These are phyloP conservation scores for Arachnopeziza araneosa DNA, from an alignment of 2,329 filamentous ascomycete species.

Conservation along the genomic window DNA sequence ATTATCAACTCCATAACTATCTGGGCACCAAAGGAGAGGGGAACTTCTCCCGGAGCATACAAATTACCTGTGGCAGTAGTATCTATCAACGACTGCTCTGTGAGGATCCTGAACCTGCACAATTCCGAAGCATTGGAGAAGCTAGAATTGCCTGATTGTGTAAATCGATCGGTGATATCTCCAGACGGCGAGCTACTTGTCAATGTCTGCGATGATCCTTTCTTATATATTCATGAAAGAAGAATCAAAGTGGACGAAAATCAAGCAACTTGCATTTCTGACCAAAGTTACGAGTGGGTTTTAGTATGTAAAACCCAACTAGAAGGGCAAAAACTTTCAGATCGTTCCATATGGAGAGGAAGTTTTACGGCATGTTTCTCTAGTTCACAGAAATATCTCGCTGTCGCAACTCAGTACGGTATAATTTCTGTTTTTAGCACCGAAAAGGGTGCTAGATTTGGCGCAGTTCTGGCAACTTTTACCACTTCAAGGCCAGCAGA, in stretches of 20 bases:
- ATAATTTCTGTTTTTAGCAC: conserved; percentile 71
- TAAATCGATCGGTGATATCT: conserved; percentile 93
- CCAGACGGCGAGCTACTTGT: conserved; percentile 77
- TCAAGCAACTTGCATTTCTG: neutral
- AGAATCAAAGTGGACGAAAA: conserved; percentile 3
- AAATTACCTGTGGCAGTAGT: conserved; percentile 59
- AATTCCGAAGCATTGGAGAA: conserved; percentile 63
- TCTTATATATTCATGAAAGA: conserved; percentile 74
- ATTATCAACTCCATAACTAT: conserved; percentile 63
- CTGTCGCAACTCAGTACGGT: conserved; percentile 75
- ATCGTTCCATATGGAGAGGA: conserved; percentile 52
- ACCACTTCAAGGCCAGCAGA: conserved; percentile 62
- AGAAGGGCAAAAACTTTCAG: conserved; percentile 50
- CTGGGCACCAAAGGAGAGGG: conserved; percentile 43
- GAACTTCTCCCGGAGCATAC: conserved; percentile 37
- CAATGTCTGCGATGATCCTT: conserved; percentile 82
- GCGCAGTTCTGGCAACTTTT: conserved; percentile 70
- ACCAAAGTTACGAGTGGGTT: conserved; percentile 44
- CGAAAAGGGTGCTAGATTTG: conserved; percentile 39
- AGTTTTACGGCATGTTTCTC: conserved; percentile 79
- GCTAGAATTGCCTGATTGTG: conserved; percentile 72
- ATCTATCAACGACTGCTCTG: conserved; percentile 87
- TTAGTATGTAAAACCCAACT: conserved; percentile 48
- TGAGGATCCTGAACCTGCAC: conserved; percentile 74
- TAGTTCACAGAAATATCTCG: conserved; percentile 62